Evolutionary conservation across 768 basidiomycete genomes (phyloP), one percentile per base, ranked within the genome.

Genomic region (Panaeolus cyanescens): DNA sequence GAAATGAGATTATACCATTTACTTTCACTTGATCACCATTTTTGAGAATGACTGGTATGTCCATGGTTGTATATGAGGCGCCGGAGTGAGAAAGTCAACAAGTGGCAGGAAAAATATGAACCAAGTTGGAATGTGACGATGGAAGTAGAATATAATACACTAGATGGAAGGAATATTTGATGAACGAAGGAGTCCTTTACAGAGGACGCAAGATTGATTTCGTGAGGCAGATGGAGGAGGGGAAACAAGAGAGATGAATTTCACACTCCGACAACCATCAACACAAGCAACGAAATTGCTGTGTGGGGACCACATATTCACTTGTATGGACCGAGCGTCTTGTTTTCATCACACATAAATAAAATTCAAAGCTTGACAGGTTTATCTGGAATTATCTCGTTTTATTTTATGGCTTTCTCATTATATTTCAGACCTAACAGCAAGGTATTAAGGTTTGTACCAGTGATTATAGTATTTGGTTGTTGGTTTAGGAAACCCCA

Each of bases 1-100:
- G 60, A 62, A 75, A 74, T 80, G 62, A 50, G 30, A 50, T 50
- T 25, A 28, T 86, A 94, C 92, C 92, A 79, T 94, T 94, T 60
- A 91, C 79, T 86, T 90, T 91, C 71, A 94, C 89, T 72, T 85
- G 84, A 70, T 92, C 91, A 62, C 92, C 91, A 68, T 85, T 91
- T 84, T 89, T 91, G 80, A 93, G 88, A 68, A 75, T 84, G 61
- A 86, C 82, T 59, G 86, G 79, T 67, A 84, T 74, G 53, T 76
- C 70, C 80, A 81, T 80, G 65, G 69, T 66, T 50, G 64, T 62
- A 58, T 59, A 60, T 60, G 56, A 55, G 67, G 67, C 65, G 58
- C 65, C 69, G 73, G 72, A 74, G 71, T 68, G 73, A 67, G 67
- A 73, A 74, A 74, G 59, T 54, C 58, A 67, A 72, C 62, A 60